Evolutionary conservation across 495 filamentous ascomycete genomes (phyloP), one percentile per base, ranked within the genome.

Genomic region (Aspergillus diversus): DNA sequence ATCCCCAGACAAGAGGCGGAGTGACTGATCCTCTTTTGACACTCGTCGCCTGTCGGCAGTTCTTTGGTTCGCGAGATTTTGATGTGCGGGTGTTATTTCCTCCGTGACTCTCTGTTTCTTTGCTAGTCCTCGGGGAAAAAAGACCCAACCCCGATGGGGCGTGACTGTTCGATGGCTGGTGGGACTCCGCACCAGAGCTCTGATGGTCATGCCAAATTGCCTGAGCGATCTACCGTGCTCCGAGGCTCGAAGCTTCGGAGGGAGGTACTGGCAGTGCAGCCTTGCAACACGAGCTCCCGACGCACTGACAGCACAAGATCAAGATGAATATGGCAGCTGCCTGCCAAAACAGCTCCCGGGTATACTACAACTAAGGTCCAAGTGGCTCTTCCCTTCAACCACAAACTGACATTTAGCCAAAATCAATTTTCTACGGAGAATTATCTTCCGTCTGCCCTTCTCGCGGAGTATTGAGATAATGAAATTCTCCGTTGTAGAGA

Each of bases 391-490:
- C 39, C 11, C n/a, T 43, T n/a, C 11, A n/a, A 12, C 5, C 11
- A 43, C 13, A 8, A 31, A 50, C 16, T 27, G 47, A 5, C 21
- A 27, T 27, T 27, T 50, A 8, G 47, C n/a, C 47, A 9, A 9
- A 50, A 50, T 50, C 47, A 50, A 21, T 50, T 17, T 31, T 50
- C 31, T 33, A 43, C 63, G 66, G 66, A 68, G 50, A 68, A 64
- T 46, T 68, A 68, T 60, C 33, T 58, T 68, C 66, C 66, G 66
- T 64, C 15, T 27, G 9, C 57, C n/a, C 9, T 21, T 5, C 13
- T 12, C 57, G 47, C 34, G 5, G 27, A 17, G 32, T 37, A 37
- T 6, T 32, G 16, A 34, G 21, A 32, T 17, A 50, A 43, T 13
- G 57, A 60, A 65, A 51, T 65, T 65, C 51, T 60, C 57, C 63